phyloP scores from a whole-genome alignment of 1,284 basidiomycete genomes.

The Prillingera fragicola region DNA sequence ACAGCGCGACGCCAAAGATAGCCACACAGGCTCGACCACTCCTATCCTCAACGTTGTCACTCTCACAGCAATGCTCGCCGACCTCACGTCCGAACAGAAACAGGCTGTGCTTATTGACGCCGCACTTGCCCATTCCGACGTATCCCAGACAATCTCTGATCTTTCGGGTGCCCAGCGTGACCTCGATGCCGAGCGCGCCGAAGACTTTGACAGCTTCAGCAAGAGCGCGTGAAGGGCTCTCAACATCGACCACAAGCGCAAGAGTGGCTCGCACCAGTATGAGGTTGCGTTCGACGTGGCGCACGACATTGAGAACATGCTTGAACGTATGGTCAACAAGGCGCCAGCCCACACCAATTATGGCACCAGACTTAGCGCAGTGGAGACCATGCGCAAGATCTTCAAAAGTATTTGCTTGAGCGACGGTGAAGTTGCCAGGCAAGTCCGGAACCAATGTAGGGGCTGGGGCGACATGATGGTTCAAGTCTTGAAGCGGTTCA shows the following conservation, averaged over 20 bases:
- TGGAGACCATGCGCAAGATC: conserved; percentile 4
- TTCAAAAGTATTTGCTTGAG: conserved; percentile 1
- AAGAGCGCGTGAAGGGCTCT: not conserved
- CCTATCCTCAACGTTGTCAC: no score
- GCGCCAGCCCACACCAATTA: not conserved
- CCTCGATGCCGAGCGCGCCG: not conserved
- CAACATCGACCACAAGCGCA: not conserved
- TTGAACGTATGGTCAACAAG: not conserved
- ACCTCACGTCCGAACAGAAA: no score
- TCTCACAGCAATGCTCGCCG: no score
- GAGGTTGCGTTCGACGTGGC: not conserved
- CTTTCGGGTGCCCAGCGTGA: not conserved
- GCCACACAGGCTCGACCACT: no score
- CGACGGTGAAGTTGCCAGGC: not conserved
- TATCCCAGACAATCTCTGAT: no score
- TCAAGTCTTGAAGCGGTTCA: no score
- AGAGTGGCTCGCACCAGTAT: not conserved
- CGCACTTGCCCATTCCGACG: no score
- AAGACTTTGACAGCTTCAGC: conserved; percentile 1
- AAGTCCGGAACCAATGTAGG: no score
- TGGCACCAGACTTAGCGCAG: not conserved
- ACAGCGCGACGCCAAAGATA: no score
- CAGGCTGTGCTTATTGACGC: no score
- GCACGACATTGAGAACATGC: not conserved
- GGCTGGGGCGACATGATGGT: no score